Conservation (phyloP, 805 yeast species). For the Saccharomycopsis amapae region DNA sequence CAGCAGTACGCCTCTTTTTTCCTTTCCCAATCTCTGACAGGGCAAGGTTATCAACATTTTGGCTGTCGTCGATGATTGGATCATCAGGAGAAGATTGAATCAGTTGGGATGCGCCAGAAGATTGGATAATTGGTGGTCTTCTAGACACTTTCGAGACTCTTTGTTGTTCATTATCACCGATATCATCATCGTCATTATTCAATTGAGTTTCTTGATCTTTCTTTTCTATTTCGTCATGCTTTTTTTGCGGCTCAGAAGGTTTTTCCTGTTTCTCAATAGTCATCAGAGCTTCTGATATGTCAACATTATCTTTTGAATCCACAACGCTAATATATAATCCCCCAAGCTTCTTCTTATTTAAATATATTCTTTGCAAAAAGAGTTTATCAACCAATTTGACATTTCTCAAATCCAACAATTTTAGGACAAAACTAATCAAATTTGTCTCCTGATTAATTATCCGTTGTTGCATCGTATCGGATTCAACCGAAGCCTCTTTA, state of each 20-base stretch:
- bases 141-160: too few species aligned
- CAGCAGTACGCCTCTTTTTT: not conserved
- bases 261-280: too few species aligned
- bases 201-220: too few species aligned
- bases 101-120: too few species aligned
- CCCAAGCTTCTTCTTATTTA: conserved; percentile 16
- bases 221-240: too few species aligned
- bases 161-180: too few species aligned
- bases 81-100: not conserved
- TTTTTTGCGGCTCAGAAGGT: too few species aligned
- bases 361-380: conserved; percentile 7
- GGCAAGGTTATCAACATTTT: not conserved
- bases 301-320: not conserved
- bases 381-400: conserved; percentile 1
- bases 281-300: not conserved
- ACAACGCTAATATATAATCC: conserved; percentile 4
- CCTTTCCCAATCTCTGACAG: too few species aligned
- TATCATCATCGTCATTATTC: not conserved
- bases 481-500: not conserved
- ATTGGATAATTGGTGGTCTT: too few species aligned
- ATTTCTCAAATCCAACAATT: conserved; percentile 10
- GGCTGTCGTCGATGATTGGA: not conserved
- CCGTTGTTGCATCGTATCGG: not conserved
- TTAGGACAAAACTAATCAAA: conserved; percentile 3
- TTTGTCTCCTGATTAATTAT: conserved; percentile 2